phyloP scores from a whole-genome alignment of 331 rosid genomes.

The Pyracantha coccinea region DNA sequence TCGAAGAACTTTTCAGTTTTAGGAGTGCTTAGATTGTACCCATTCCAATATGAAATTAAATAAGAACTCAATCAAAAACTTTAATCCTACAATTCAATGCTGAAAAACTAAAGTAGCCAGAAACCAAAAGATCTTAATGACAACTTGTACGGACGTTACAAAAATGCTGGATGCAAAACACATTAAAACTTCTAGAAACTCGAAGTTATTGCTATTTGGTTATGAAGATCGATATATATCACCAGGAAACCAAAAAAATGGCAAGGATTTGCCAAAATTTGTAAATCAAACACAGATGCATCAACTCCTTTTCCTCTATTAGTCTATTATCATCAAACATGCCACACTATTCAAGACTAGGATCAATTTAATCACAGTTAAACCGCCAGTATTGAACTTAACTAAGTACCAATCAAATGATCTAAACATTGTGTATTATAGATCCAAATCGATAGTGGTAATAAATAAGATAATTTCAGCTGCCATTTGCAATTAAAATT shows the following conservation, averaged over 20 bases:
- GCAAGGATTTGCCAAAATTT: background rate
- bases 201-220: background rate
- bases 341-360: background rate
- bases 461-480: too few species aligned
- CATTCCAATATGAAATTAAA: too few species aligned
- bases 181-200: background rate
- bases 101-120: too few species aligned
- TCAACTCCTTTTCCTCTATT: background rate
- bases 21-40: too few species aligned
- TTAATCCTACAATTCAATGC: too few species aligned
- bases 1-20: too few species aligned
- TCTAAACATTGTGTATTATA: background rate
- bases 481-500: too few species aligned
- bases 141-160: background rate
- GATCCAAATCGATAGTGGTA: too few species aligned
- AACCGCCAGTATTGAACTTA: too few species aligned
- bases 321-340: too few species aligned
- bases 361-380: background rate
- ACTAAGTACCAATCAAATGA: too few species aligned
- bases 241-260: background rate
- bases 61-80: constrained; percentile 10
- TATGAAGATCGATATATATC: background rate
- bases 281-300: background rate
- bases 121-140: background rate
- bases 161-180: background rate